Base-by-base conservation (phyloP, 108 stramenopile genomes). In the Pseudonitzschia delicatissima region DNA sequence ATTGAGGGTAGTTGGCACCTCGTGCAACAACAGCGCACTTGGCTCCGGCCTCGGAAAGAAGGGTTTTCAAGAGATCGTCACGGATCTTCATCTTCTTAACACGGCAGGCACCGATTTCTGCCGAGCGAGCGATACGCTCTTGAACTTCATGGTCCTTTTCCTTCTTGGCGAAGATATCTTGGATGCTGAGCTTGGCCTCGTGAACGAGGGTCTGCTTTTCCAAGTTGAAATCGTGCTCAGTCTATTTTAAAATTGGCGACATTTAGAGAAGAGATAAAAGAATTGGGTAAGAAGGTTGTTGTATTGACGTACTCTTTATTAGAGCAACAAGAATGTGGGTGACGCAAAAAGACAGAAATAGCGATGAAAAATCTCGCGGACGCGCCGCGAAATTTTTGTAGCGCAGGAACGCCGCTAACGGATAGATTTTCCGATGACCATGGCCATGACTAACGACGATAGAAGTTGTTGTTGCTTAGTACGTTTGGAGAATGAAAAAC, bases 191-290 rank as follows among this genome's bases (percentile, higher is more conserved):
- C 77, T 98, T 98, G 79, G 97, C 98, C 60, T 96, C 95, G 84
- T 99, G 98, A 49, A 99, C 94, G 62, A 98, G 84, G 49, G 96
- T 98, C 83, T 98, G 97, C 80, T 98, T 99, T 87, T 99, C 98
- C 66, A 99, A 84, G 83, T 98, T 99, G 85, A 97, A 97, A 77
- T 99, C 98, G 64, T 91, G 93, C 65, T 94, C 93, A 50, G 90
- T 94, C 90, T 93, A 57, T 12, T 34, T 37, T 55, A 0, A 25
- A 33, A 4, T 33, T 11, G 9, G 29, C 3, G 4, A 55, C 32
- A 7, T 29, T 31, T 33, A 8, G 26, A 31, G 4, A 29, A 48
- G 45, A n/a, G 28, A 64, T 33, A 40, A 36, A 21, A 18, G 2
- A 36, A 60, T 2, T 35, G 35, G 6, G 58, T 33, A 42, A 61